Evolutionary conservation across 139 green algal genomes (phyloP).

Genomic region (Closterium sp.): DNA sequence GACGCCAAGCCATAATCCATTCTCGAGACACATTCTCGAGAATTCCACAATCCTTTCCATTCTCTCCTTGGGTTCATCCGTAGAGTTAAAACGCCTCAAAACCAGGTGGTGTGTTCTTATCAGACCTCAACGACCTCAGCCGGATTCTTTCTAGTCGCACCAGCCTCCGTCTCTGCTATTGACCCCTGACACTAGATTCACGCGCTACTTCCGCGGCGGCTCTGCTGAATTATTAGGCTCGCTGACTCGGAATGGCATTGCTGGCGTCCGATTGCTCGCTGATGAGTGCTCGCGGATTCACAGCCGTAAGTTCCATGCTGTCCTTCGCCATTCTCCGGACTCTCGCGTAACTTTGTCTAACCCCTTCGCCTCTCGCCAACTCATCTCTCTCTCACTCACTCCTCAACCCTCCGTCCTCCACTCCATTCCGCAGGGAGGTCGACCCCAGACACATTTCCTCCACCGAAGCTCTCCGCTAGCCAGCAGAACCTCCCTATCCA

Average conservation of each 20-base stretch:
- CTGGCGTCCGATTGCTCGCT: not conserved
- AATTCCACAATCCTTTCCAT: not conserved
- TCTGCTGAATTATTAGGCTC: not conserved
- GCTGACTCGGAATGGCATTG: not conserved
- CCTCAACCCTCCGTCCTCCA: not conserved
- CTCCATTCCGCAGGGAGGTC: not conserved
- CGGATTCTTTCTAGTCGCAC: not conserved
- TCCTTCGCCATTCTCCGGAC: not conserved
- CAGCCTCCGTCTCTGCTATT: not conserved
- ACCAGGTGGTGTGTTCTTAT: no score
- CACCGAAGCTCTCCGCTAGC: not conserved
- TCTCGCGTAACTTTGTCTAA: not conserved
- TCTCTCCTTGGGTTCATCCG: no score
- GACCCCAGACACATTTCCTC: not conserved
- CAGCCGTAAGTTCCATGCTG: not conserved
- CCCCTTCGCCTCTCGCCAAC: not conserved
- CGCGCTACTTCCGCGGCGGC: not conserved
- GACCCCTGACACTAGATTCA: not conserved
- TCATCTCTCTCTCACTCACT: not conserved
- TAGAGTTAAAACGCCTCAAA: no score
- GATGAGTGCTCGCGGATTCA: not conserved
- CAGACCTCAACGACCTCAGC: no score
- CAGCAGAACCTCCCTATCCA: not conserved
- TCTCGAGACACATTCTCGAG: not conserved
- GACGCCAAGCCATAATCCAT: no score